These are phyloP conservation scores for Trametes polyzona DNA, from an alignment of 1,284 basidiomycete species.

Conservation along the genomic window DNA sequence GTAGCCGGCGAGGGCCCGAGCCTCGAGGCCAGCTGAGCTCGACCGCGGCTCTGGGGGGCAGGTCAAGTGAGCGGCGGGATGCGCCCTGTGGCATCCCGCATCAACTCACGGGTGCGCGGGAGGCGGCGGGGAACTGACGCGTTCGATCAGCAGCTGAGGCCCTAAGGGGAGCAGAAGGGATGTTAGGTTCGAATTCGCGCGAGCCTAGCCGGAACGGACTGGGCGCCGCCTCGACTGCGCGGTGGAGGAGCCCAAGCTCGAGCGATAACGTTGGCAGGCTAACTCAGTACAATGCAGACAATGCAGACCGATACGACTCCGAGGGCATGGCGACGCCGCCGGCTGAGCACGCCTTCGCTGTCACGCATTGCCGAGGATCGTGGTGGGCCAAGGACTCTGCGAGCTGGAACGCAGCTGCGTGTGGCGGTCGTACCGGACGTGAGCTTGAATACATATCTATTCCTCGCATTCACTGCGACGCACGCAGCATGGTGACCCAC, in stretches of 20 bases:
- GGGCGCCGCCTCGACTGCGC: neutral
- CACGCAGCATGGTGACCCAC: no score
- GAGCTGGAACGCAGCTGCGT: neutral
- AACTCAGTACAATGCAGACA: neutral
- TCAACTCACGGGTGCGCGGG: no score
- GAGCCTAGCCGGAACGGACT: constrained; percentile 4
- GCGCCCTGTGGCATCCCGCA: no score
- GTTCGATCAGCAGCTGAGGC: neutral
- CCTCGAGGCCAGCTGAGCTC: neutral
- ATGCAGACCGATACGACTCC: neutral
- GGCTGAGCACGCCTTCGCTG: neutral
- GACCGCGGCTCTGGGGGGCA: neutral
- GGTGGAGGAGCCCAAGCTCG: neutral
- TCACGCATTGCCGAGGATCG: neutral
- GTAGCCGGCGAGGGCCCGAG: neutral
- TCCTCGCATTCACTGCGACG: no score
- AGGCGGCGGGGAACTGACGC: neutral
- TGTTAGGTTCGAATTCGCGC: neutral
- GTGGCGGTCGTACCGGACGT: neutral
- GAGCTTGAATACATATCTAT: neutral
- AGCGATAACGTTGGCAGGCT: neutral
- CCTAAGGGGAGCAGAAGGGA: neutral
- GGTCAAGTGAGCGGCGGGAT: neutral
- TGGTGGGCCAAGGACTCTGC: neutral
- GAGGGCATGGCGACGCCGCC: neutral